Percentiles rank a stretch among this genome's conserved stretches.
phyloP scores from a whole-genome alignment of 1,139 yeast genomes.

The Nakaseomyces bracarensis region DNA sequence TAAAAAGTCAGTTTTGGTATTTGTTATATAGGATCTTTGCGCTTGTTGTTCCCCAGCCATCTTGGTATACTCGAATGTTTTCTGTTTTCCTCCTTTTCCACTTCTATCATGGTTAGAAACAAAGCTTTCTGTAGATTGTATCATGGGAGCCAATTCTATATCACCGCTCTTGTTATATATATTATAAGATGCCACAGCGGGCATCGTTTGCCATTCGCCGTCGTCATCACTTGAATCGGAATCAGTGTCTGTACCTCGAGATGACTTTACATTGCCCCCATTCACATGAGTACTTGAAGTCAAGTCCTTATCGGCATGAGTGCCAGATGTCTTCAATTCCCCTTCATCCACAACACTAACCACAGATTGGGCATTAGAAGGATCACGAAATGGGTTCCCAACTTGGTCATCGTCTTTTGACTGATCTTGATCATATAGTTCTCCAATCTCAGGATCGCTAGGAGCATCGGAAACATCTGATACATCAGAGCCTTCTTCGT shows the following conservation, averaged over 20 bases:
- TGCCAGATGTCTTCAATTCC: no score
- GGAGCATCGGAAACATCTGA: background rate
- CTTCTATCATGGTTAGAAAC: no score
- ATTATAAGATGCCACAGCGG: slow-evolving; percentile 50
- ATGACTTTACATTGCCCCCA: no score
- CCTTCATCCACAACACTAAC: background rate
- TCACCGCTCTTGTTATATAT: slow-evolving; percentile 52
- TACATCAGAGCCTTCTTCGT: background rate
- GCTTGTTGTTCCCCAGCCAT: slow-evolving; percentile 86
- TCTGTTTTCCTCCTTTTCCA: slow-evolving; percentile 24
- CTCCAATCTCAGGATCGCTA: background rate
- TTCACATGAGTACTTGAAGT: no score
- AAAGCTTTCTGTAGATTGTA: slow-evolving; percentile 12
- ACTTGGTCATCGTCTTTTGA: no score
- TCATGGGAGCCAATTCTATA: slow-evolving; percentile 23
- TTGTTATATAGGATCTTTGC: slow-evolving; percentile 61
- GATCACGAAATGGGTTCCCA: background rate
- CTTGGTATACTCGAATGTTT: slow-evolving; percentile 69
- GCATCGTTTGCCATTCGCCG: slow-evolving; percentile 50
- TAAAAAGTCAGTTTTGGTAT: slow-evolving; percentile 75
- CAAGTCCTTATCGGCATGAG: no score
- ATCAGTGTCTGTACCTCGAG: no score
- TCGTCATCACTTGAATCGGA: slow-evolving; percentile 19
- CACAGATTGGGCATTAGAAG: background rate
- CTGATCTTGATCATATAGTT: no score